phyloP scores from a whole-genome alignment of 2,329 filamentous ascomycete genomes.

The Cladosporium sp. region DNA sequence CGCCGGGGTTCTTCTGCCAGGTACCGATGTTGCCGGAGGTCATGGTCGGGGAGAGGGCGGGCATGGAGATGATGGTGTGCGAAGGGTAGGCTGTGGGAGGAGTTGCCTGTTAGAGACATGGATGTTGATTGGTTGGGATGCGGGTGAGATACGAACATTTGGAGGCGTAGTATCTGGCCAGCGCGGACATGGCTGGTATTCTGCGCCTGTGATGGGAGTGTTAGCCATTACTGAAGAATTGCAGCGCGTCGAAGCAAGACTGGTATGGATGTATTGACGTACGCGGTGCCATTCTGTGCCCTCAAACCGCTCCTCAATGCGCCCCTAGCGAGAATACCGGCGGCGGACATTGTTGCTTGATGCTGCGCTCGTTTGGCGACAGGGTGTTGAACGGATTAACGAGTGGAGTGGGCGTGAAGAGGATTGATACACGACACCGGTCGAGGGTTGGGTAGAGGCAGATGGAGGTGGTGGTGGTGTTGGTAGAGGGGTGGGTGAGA shows the following conservation, averaged over 20 bases:
- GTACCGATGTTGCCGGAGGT: conserved; percentile 89
- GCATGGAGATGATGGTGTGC: conserved; percentile 96
- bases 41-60: conserved; percentile 96
- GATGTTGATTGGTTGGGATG: conserved; percentile 7
- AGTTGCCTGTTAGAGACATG: conserved; percentile 11
- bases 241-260: not conserved
- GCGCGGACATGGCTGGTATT: conserved; percentile 53
- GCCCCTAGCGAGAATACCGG: conserved; percentile 26
- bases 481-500: not conserved
- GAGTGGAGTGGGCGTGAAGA: conserved; percentile 12
- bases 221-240: not conserved
- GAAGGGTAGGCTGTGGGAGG: conserved; percentile 84
- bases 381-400: not conserved
- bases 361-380: not conserved
- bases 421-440: conserved; percentile 1
- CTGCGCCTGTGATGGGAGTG: conserved; percentile 15
- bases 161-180: conserved; percentile 63
- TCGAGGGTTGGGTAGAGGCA: not conserved
- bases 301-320: conserved; percentile 26
- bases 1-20: conserved; percentile 97
- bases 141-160: conserved; percentile 51
- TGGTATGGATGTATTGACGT: too few relatives aligned
- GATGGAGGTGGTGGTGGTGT: not conserved
- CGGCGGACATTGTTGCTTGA: conserved; percentile 5
- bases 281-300: conserved; percentile 32